A percentile compares a stretch with the other conserved stretches of the same genome.
Conservation (phyloP, 495 filamentous ascomycete genomes). For the Penicillium riverlandense region DNA sequence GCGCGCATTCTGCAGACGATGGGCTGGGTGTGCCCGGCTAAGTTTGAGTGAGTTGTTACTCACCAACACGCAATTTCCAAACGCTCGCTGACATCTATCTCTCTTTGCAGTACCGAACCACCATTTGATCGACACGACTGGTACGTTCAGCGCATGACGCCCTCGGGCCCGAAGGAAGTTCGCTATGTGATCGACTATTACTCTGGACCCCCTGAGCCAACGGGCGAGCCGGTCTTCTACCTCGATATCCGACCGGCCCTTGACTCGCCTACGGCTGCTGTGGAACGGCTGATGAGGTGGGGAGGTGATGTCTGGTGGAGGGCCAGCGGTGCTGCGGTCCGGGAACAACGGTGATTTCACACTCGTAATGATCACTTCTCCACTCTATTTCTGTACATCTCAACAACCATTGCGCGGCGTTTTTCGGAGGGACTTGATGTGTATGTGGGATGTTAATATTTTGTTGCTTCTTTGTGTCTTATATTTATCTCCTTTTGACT, state of each 20-base stretch:
- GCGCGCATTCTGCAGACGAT: conserved; percentile 71
- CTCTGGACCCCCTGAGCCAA: conserved; percentile 75
- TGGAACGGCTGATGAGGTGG: conserved; percentile 83
- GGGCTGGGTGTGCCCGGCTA: conserved; percentile 69
- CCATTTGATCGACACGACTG: conserved; percentile 99
- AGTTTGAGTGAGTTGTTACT: conserved; percentile 54
- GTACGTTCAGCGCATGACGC: conserved; percentile 68
- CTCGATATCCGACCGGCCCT: conserved; percentile 93
- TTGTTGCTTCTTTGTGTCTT: conserved; percentile 11
- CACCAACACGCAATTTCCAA: neutral
- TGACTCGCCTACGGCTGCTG: conserved; percentile 71
- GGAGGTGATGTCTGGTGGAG: conserved; percentile 89
- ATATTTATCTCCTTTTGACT: neutral
- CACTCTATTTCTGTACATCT: conserved; percentile 21
- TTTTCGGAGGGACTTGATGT: conserved; percentile 4
- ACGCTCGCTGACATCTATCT: conserved; percentile 4
- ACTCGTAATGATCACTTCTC: conserved; percentile 6
- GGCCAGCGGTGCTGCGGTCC: conserved; percentile 65
- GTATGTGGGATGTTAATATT: conserved; percentile 2
- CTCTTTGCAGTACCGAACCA: conserved; percentile 53
- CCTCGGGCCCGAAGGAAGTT: conserved; percentile 63
- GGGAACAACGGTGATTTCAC: conserved; percentile 20
- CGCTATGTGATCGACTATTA: conserved; percentile 99
- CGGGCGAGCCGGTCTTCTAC: conserved; percentile 91
- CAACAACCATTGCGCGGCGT: conserved; percentile 23